Evolutionary conservation across 345 rosid genomes (phyloP).

Genomic region (Anastatica hierochuntica): DNA sequence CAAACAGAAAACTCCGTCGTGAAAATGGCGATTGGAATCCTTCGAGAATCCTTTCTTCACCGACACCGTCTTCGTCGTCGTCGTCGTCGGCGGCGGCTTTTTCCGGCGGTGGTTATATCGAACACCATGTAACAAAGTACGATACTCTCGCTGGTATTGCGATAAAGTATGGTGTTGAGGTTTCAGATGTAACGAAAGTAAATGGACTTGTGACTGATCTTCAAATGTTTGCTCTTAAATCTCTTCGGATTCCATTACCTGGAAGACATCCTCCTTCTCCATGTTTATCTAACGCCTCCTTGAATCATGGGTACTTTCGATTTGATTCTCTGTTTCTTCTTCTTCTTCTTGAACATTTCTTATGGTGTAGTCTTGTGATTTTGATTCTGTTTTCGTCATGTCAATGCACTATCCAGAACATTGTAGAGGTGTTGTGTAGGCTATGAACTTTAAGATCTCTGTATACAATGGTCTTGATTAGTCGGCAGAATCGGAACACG

Average conservation of each 20-base stretch:
- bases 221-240: constrained; percentile 89
- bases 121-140: constrained; percentile 62
- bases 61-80: constrained; percentile 19
- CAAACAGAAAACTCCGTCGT: constrained; percentile 19
- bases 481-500: too few relatives aligned
- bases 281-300: constrained; percentile 38
- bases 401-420: background rate
- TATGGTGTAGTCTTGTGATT: too few relatives aligned
- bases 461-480: background rate
- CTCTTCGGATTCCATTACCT: constrained; percentile 73
- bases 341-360: background rate
- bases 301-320: constrained; percentile 41
- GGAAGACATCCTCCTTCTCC: constrained; percentile 91
- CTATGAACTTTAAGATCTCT: background rate
- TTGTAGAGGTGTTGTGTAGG: background rate
- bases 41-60: constrained; percentile 15
- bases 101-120: constrained; percentile 32
- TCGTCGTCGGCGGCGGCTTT: constrained; percentile 7
- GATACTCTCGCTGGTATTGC: constrained; percentile 96
- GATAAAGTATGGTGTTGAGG: constrained; percentile 94
- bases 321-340: background rate
- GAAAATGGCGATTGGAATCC: constrained; percentile 21
- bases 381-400: background rate
- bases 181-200: constrained; percentile 36
- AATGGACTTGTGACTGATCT: constrained; percentile 54